Conservation (phyloP, 495 filamentous ascomycete genomes). For the Staphylotrichum longicolle region DNA sequence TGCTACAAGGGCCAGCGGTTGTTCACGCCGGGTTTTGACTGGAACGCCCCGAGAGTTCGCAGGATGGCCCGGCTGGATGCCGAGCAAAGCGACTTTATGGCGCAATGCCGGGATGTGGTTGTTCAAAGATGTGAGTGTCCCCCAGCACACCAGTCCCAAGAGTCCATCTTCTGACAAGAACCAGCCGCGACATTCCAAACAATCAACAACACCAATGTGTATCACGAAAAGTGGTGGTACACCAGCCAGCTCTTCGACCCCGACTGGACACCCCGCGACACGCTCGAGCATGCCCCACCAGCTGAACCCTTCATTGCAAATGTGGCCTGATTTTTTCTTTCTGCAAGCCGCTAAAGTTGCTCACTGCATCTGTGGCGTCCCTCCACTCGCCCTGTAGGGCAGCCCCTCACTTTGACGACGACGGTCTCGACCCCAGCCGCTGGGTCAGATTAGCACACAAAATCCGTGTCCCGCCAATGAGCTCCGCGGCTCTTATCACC, state of each 20-base stretch:
- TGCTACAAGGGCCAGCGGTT: conserved; percentile 41
- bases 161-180: not conserved
- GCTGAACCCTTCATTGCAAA: conserved; percentile 22
- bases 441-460: conserved; percentile 31
- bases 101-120: conserved; percentile 32
- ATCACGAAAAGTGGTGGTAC: conserved; percentile 39
- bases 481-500: conserved; percentile 30
- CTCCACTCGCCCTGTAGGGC: too few relatives aligned
- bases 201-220: conserved; percentile 35
- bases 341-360: not conserved
- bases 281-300: conserved; percentile 36
- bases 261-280: conserved; percentile 39
- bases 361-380: not conserved
- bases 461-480: conserved; percentile 29
- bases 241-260: conserved; percentile 41
- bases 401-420: conserved; percentile 29
- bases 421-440: conserved; percentile 22
- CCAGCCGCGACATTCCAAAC: conserved; percentile 29
- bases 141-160: not conserved
- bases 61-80: conserved; percentile 40
- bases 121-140: conserved; percentile 27
- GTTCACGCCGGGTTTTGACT: conserved; percentile 36
- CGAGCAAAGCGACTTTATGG: conserved; percentile 37
- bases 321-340: conserved; percentile 28
- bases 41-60: conserved; percentile 30